A percentile compares a stretch with the other conserved stretches of the same genome.
These are phyloP conservation scores for Xylariales sp. DNA, from an alignment of 2,329 filamentous ascomycete species.

Conservation along the genomic window DNA sequence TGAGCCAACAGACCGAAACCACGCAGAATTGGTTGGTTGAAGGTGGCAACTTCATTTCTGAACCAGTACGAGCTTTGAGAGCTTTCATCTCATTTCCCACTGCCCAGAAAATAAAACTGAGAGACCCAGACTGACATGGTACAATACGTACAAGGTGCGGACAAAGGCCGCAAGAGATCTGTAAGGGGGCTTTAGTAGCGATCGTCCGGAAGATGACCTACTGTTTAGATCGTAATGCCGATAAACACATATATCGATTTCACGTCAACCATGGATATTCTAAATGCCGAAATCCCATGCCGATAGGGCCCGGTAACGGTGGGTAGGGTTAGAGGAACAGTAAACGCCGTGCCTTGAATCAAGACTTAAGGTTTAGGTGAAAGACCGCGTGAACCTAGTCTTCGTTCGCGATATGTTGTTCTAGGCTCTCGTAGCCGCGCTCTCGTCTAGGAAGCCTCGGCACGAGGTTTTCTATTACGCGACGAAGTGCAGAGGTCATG, in stretches of 20 bases:
- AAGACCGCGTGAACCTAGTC: conserved; percentile 3
- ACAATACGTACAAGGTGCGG: too few relatives aligned
- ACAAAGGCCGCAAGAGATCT: too few relatives aligned
- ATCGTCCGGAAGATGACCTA: too few relatives aligned
- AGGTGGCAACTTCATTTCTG: too few relatives aligned
- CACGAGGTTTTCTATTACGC: background rate
- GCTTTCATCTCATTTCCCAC: too few relatives aligned
- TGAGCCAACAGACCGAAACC: too few relatives aligned
- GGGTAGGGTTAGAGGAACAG: background rate
- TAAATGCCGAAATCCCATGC: background rate
- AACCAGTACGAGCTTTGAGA: too few relatives aligned
- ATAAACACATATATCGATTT: background rate
- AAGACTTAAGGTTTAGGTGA: background rate
- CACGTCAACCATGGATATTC: background rate
- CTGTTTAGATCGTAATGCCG: too few relatives aligned
- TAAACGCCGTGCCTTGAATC: background rate
- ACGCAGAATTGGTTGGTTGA: too few relatives aligned
- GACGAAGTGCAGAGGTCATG: background rate
- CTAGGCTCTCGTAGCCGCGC: background rate
- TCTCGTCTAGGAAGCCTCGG: background rate
- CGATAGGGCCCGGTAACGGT: background rate
- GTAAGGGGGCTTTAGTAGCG: too few relatives aligned
- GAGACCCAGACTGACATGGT: too few relatives aligned
- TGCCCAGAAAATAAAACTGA: too few relatives aligned
- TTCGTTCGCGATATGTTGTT: background rate